phyloP scores from a whole-genome alignment of 768 basidiomycete genomes.

The Cystobasidium onofrii region DNA sequence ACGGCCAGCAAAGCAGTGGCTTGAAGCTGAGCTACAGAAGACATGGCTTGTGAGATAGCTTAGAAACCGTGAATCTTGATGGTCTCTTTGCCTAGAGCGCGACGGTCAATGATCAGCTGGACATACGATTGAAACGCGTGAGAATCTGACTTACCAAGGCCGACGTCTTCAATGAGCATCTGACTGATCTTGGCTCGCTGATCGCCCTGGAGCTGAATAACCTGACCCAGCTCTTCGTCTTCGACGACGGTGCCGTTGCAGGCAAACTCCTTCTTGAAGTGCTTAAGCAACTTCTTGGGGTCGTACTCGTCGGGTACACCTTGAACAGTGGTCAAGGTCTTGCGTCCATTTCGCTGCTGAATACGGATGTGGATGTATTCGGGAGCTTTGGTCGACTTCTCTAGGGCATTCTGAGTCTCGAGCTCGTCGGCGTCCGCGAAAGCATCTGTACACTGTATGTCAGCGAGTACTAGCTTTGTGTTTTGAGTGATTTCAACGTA shows the following conservation, averaged over 20 bases:
- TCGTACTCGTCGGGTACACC: conserved; percentile 94
- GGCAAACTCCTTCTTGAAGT: conserved; percentile 83
- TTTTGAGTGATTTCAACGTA: not conserved
- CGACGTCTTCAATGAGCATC: conserved; percentile 70
- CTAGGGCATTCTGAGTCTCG: conserved; percentile 33
- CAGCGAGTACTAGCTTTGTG: not conserved
- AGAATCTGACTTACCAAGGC: conserved; percentile 55
- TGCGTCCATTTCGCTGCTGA: conserved; percentile 97
- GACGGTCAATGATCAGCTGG: not conserved
- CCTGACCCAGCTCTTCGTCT: conserved; percentile 89
- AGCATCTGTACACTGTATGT: not conserved
- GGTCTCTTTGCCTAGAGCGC: conserved; percentile 34
- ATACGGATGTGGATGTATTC: conserved; percentile 91
- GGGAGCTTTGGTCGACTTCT: conserved; percentile 35
- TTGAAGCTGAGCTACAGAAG: not conserved
- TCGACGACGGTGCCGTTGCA: conserved; percentile 86
- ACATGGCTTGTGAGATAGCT: not conserved
- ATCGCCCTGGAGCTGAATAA: conserved; percentile 98
- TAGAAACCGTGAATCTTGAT: conserved; percentile 45
- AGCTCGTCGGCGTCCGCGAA: conserved; percentile 34
- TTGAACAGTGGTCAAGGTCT: conserved; percentile 94
- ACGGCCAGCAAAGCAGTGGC: not conserved
- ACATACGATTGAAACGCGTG: not conserved
- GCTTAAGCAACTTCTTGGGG: conserved; percentile 94
- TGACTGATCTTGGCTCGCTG: conserved; percentile 81